Percentiles rank a stretch among this genome's conserved stretches.
Conservation (phyloP, 345 rosid species). For the Brassica rapa region DNA sequence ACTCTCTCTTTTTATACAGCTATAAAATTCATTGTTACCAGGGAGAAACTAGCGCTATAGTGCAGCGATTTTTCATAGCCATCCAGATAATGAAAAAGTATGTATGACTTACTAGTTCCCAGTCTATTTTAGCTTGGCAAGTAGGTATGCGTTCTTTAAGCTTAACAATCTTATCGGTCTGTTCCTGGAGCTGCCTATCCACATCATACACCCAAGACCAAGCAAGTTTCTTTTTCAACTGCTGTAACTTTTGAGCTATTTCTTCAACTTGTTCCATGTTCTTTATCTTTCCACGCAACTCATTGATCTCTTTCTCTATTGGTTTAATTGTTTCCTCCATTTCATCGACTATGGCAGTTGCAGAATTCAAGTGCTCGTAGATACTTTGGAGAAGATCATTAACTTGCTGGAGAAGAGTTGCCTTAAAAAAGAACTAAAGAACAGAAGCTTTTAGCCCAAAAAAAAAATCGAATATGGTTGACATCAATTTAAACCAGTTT, state of each 20-base stretch:
- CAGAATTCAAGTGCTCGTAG: constrained; percentile 55
- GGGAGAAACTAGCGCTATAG: not conserved
- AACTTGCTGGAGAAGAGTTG: constrained; percentile 96
- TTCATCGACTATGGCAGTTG: constrained; percentile 63
- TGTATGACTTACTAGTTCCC: constrained; percentile 58
- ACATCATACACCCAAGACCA: constrained; percentile 95
- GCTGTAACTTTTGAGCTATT: constrained; percentile 70
- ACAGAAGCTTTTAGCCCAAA: constrained; percentile 38
- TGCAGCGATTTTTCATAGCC: constrained; percentile 5
- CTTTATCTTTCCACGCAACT: constrained; percentile 70
- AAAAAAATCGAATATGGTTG: constrained; percentile 5
- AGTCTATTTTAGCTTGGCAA: constrained; percentile 91
- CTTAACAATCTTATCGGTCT: constrained; percentile 55
- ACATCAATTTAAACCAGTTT: constrained; percentile 8
- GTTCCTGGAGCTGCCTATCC: constrained; percentile 69
- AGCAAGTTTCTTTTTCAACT: constrained; percentile 79
- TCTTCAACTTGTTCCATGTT: constrained; percentile 89
- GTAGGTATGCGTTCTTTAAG: constrained; percentile 79
- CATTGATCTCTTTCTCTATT: constrained; percentile 65
- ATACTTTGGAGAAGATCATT: constrained; percentile 78
- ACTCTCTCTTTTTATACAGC: not conserved
- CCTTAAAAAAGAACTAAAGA: constrained; percentile 88
- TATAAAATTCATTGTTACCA: not conserved
- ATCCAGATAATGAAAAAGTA: constrained; percentile 19
- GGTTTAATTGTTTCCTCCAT: constrained; percentile 77